Base-by-base conservation (phyloP, 768 basidiomycete genomes). In the Agaricus blazei region DNA sequence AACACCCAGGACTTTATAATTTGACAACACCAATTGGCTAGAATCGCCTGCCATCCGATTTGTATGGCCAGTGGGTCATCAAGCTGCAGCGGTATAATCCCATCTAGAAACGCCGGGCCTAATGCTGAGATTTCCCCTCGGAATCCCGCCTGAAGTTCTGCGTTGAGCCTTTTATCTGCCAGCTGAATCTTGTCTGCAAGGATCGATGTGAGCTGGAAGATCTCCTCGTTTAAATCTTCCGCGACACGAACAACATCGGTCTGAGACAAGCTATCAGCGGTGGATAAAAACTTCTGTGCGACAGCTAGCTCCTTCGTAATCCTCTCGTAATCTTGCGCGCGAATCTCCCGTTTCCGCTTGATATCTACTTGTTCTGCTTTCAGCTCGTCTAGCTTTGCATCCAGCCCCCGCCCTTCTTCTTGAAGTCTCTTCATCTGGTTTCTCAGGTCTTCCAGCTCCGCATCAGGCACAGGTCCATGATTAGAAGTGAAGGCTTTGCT, bases 191-290 rank as follows among this genome's bases (percentile, higher is more conserved):
- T 45, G 15, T 79, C 78, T 0, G 76, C 70, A 48, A 81, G 73
- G 60, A 73, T 68, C 26, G 77, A 75, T 3, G 74, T 63, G 11
- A 68, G 66, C 56, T 82, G 80, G 38, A 76, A 66, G 24, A 80
- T 76, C 59, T 82, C 80, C 24, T 67, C 64, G 58, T 82, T 81
- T 55, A 81, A 62, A 0, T 67, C 64, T 27, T 79, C 72, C 29
- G 75, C 64, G 59, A 64, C 64, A 40, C 48, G 59, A n/a, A 70
- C 61, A 48, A 79, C 70, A 9, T 81, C 79, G 0, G 73, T 70
- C 1, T 72, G 76, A 0, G 80, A 75, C 54, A 75, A 67, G 0
- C 60, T 58, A 50, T 81, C 79, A 15, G 71, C 66, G 37, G 71
- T 77, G 1, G 71, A 72, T 63, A 80, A 63, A 61, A 75, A 80